Base-by-base conservation (phyloP, 495 filamentous ascomycete genomes). In the Talaromyces adpressus region DNA sequence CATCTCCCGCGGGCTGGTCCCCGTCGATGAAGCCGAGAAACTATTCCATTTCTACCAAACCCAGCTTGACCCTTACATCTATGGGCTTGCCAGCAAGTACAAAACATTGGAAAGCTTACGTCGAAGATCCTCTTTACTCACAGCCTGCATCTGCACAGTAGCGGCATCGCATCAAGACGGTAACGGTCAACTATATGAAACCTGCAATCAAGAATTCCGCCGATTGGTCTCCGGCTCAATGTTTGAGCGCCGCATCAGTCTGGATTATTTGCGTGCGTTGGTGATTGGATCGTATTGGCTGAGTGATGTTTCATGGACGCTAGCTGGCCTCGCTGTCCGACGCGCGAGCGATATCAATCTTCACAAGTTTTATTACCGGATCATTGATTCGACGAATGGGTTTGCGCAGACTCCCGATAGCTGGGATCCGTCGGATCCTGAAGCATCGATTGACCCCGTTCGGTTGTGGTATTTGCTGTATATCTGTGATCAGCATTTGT, bases 231-330 rank as follows among this genome's bases (percentile, higher is more conserved):
- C 76, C 0, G 68, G 68, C 11, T 75, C 72, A 0, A 72, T 76
- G 39, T 79, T 81, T 58, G 75, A 79, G 49, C 73, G 76, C 25
- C 71, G 70, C 6, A 67, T 72, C 27, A 71, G 73, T 36, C 34
- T 75, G 7, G 78, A 81, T 59, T 73, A 79, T 41, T 65, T 81
- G 11, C 73, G 77, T 0, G 78, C 74, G 2, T 62, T 81, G 25
- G 75, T 72, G 36, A 74, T 79, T 20, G 76, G 70, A 3, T 75
- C 76, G 0, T 81, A 79, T 65, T 81, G 78, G 78, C 65, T 81
- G 32, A 70, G 72, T 1, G 76, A 76, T 45, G 71, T 79, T 2
- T 76, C 73, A 8, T 75, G 78, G 69, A 78, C 74, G 8, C 64
- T 77, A 3, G 73, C 72, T 11, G 77, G 77, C 11, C 70, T 76